Evolutionary conservation across 2,329 filamentous ascomycete species (phyloP), one percentile per base, ranked within the genome.

Genomic region (Diaporthe caulivora): DNA sequence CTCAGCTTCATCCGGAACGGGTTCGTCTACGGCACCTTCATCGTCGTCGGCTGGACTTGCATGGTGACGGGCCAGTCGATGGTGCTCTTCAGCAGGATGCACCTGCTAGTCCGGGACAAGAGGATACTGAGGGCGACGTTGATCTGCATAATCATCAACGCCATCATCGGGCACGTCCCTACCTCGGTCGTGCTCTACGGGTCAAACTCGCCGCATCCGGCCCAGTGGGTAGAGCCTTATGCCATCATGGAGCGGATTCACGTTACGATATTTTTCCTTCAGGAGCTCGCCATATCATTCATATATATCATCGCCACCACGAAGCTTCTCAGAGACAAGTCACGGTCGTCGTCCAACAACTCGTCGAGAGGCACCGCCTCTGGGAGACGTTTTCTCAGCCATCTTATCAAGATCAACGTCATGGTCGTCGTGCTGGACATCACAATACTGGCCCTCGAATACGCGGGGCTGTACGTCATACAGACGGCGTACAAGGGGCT

Each of bases 61-160:
- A 90, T 91, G 84, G 86, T 91, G 11, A 87, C 88, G 21, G 90
- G 90, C 3, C 87, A 90, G 77, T 86, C 87, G 0, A 76, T 89
- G 24, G 88, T 91, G 8, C 82, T 91, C 3, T 91, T 89, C 80
- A 92, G 90, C 65, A 86, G 91, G 31, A 84, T 91, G 18, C 87
- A 92, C 76, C 83, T 92, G n/a, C 85, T 92, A 40, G 84, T 91
- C 15, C 84, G 83, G 11, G 85, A 88, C 81, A 71, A 85, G 8
- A 78, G 82, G 18, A 80, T 87, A 26, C 81, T 90, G 1, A 83
- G 83, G 8, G 85, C 82, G 47, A 84, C 90, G 1, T 82, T 91
- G 21, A 84, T 80, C 72, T 89, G 92, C 83, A 89, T 93, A 71
- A 84, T 91, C 69, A 81, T 84, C 75, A 86, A 90, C 76, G 82